Base-by-base conservation (phyloP, 2,329 filamentous ascomycete genomes). In the Fusarium globosum region DNA sequence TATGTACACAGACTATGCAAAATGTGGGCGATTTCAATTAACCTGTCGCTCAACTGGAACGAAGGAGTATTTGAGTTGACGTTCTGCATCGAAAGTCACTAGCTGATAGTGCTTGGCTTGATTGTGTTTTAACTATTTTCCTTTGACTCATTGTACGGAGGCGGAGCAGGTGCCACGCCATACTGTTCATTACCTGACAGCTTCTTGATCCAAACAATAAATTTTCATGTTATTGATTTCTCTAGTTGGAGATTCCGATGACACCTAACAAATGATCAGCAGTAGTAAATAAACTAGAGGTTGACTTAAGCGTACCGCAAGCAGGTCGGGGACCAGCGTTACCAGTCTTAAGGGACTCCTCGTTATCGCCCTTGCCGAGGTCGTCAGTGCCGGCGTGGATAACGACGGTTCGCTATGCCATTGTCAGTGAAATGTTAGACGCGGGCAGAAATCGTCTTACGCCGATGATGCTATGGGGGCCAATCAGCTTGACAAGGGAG, bases 311-410 rank as follows among this genome's bases (percentile, higher is more conserved):
- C 90, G 82, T 89, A 94, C 96, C 96, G 87, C 96, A 99, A 83
- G 96, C 96, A 82, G 96, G 96, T 82, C 96, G 94, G 79, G 87
- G 84, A 80, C 96, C 96, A 82, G 96, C 96, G 84, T 98, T 99
- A 78, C 96, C 96, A 76, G 96, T 99, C 92, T 97, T 98, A 89
- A 97, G 94, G 81, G 94, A 97, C 88, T 98, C 95, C 86, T 96
- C 94, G 87, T 94, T 92, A 79, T 87, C 94, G 81, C 95, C 95
- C 89, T 93, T 94, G 85, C 96, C 96, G 76, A 99, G 94, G 82
- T 99, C 96, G 83, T 99, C 96, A 77, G 96, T 98, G 83, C 96
- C 96, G 79, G 88, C 92, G 88, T 99, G 96, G 81, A 97, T 91
- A 80, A 99, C 96, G 73, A 99, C 90, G 77, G 96, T 98, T 82